Evolutionary conservation across 306 rosid species (phyloP), one percentile per base, ranked within the genome.

Genomic region (Macrotyloma uniflorum): DNA sequence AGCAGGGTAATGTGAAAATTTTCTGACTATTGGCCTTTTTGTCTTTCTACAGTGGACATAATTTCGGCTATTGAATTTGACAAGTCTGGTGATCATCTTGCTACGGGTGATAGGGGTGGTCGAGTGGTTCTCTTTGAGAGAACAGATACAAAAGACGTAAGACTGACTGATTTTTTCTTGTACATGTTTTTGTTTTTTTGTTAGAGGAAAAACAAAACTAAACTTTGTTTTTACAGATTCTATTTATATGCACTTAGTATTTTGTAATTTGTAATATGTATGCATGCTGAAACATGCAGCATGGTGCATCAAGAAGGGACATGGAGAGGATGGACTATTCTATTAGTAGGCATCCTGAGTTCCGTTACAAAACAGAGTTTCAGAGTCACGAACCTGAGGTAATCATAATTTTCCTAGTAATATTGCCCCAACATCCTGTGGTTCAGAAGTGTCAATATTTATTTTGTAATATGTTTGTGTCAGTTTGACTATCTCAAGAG

Each of bases 301-400:
- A 86, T 83, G 99, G 91, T 12, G 86, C 89, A 79, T 84, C 93
- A 66, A 86, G 99, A 86, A 90, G 88, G 81, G 99, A 93, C 85
- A 81, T 85, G 76, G 98, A 93, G 87, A 90, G 90, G 83, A 83
- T 86, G 86, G 99, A 96, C 85, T 88, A 88, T 88, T 74, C 98
- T 55, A 74, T 89, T 42, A 73, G 82, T 20, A 91, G 96, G 91
- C 99, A 96, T 80, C 98, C 98, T 19, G 99, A 96, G 78, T 96
- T 96, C 74, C 99, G 98, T 79, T 96, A 96, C 78, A 93, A 96
- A 88, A 96, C 99, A 38, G 99, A 96, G 92, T 96, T 96, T 85
- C 99, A 96, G 90, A 96, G 99, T 83, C 99, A 96, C 36, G 99
- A 96, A 81, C 99, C 99, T 14, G 99, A 96, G 98, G 99, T 84